Percentiles rank a stretch among this genome's conserved stretches.
Evolutionary conservation across 1,284 basidiomycete genomes (phyloP).

Genomic region (Trametes sp.): DNA sequence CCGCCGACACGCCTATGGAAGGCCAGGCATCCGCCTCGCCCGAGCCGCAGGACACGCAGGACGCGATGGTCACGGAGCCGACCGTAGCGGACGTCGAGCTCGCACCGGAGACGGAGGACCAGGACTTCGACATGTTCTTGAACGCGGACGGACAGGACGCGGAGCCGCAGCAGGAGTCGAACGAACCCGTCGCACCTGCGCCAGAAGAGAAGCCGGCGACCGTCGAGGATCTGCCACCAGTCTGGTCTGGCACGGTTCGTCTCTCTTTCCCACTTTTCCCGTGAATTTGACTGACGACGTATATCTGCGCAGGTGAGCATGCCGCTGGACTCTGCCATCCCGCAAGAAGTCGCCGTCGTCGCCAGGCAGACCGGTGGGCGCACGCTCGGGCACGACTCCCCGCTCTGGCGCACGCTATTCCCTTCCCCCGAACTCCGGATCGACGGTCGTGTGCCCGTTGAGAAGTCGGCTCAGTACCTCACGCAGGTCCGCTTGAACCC

Average conservation of each 20-base stretch:
- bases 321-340: constrained; percentile 75
- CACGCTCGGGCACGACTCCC: constrained; percentile 57
- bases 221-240: constrained; percentile 61
- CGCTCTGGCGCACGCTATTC: constrained; percentile 76
- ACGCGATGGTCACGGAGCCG: constrained; percentile 41
- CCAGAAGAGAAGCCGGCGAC: constrained; percentile 5
- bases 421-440: constrained; percentile 71
- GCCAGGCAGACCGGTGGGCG: constrained; percentile 80
- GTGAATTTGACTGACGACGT: not conserved
- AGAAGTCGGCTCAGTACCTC: constrained; percentile 78
- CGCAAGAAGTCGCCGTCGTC: constrained; percentile 68
- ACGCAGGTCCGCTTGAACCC: constrained; percentile 78
- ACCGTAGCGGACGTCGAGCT: constrained; percentile 49
- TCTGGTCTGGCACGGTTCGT: constrained; percentile 79
- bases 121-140: constrained; percentile 85
- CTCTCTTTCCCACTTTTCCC: constrained; percentile 7
- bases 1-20: constrained; percentile 12
- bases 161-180: constrained; percentile 51
- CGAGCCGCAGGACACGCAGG: constrained; percentile 36
- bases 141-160: constrained; percentile 64
- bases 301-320: constrained; percentile 64
- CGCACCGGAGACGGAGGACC: constrained; percentile 64
- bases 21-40: not conserved
- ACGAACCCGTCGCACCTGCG: constrained; percentile 42
- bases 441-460: constrained; percentile 82